phyloP scores from a whole-genome alignment of 139 green algal genomes.

The Chlorella sorokiniana region DNA sequence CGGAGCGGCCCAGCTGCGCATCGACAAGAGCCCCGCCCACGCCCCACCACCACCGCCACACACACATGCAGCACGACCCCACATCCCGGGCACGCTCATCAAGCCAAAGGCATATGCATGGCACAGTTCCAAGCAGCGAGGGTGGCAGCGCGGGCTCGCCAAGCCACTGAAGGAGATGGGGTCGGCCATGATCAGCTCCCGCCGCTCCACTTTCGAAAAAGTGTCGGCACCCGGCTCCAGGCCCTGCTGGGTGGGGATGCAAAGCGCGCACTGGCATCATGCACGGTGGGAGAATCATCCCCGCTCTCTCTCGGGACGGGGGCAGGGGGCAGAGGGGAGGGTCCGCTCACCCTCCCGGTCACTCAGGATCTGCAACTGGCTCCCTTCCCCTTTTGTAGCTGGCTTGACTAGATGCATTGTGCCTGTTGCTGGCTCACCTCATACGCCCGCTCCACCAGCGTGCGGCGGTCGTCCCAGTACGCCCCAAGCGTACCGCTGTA shows the following conservation, averaged over 20 bases:
- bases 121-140: neutral
- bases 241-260: neutral
- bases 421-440: neutral
- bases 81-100: no score
- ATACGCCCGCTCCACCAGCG: neutral
- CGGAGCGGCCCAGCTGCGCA: neutral
- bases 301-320: neutral
- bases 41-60: no score
- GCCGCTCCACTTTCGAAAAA: neutral
- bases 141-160: neutral
- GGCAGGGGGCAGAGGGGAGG: neutral
- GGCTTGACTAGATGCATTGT: no score
- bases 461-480: neutral
- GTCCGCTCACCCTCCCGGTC: neutral
- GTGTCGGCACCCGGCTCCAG: neutral
- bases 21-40: neutral
- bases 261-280: neutral
- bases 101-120: neutral
- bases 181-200: neutral
- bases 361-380: neutral
- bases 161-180: neutral
- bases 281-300: neutral
- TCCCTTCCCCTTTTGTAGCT: no score
- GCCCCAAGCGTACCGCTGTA: slow-evolving; percentile 3
- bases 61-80: no score